phyloP scores from a whole-genome alignment of 345 rosid genomes.

The Orychophragmus violaceus region DNA sequence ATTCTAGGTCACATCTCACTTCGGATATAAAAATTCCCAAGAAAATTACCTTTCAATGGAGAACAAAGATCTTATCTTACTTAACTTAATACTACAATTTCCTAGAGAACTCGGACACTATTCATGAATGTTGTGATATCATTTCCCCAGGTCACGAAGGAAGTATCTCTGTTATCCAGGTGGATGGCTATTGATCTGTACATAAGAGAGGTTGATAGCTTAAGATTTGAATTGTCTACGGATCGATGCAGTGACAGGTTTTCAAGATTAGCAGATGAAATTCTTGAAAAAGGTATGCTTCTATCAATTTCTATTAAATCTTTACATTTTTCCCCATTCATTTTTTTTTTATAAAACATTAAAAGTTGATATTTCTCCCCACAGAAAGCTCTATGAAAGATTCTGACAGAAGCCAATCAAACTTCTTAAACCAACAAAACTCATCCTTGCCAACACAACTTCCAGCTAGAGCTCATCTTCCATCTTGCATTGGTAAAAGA shows the following conservation, averaged over 20 bases:
- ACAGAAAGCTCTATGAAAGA: conserved; percentile 53
- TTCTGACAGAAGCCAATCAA: conserved; percentile 46
- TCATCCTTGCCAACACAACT: conserved; percentile 74
- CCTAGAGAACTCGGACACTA: background rate
- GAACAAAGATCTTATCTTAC: background rate
- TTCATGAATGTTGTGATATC: conserved; percentile 15
- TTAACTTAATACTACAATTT: background rate
- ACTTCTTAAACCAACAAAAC: conserved; percentile 42
- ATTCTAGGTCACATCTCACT: background rate
- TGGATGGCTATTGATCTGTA: conserved; percentile 98
- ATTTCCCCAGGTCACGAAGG: conserved; percentile 76
- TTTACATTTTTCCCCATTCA: background rate
- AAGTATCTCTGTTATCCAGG: conserved; percentile 88
- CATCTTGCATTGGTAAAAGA: conserved; percentile 73
- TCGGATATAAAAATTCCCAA: background rate
- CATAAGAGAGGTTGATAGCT: conserved; percentile 81
- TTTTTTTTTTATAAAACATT: background rate
- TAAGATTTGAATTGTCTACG: conserved; percentile 91
- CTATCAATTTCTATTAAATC: background rate
- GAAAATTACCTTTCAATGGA: background rate
- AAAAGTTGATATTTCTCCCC: conserved; percentile 1
- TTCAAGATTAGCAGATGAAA: conserved; percentile 66
- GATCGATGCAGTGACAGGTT: conserved; percentile 59
- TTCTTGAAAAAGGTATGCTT: conserved; percentile 66
- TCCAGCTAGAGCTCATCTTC: conserved; percentile 83